Evolutionary conservation across 768 basidiomycete genomes (phyloP).

Genomic region (Hygrophorus pudorinus): DNA sequence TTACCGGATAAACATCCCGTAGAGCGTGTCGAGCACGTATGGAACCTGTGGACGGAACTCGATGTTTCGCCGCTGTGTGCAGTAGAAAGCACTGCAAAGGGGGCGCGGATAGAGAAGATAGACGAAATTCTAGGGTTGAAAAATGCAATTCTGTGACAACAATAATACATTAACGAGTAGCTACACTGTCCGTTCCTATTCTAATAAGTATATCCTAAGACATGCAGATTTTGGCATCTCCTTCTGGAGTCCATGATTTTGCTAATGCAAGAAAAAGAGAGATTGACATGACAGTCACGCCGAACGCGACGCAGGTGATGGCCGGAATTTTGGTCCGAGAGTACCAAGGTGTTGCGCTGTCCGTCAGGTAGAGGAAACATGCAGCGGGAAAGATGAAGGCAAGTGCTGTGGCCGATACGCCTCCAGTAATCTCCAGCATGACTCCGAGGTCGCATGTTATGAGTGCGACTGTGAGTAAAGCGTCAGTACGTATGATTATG

Average conservation of each 20-base stretch:
- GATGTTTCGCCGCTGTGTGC: constrained; percentile 65
- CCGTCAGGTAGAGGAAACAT: constrained; percentile 72
- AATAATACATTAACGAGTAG: constrained; percentile 8
- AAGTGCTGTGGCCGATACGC: constrained; percentile 83
- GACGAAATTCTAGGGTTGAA: constrained; percentile 47
- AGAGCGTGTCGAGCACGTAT: constrained; percentile 54
- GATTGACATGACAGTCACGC: constrained; percentile 63
- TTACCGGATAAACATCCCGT: constrained; percentile 40
- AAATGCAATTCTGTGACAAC: constrained; percentile 21
- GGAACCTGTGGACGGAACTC: constrained; percentile 52
- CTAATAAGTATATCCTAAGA: constrained; percentile 14
- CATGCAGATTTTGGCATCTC: constrained; percentile 62
- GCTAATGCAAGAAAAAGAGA: constrained; percentile 68
- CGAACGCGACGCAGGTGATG: constrained; percentile 61
- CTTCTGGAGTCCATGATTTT: constrained; percentile 70
- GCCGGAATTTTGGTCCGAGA: constrained; percentile 71
- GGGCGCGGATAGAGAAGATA: constrained; percentile 53
- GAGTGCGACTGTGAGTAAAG: constrained; percentile 59
- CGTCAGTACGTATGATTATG: neutral
- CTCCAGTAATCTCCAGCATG: constrained; percentile 97
- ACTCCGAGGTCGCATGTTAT: constrained; percentile 97
- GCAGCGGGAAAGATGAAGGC: constrained; percentile 90
- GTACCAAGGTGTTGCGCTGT: constrained; percentile 49
- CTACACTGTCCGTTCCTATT: constrained; percentile 11
- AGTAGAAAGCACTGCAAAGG: constrained; percentile 57